Percentiles rank a stretch among this genome's conserved stretches.
These are phyloP conservation scores for Colletotrichum paranaense DNA, from an alignment of 2,329 filamentous ascomycete genomes.

Conservation along the genomic window DNA sequence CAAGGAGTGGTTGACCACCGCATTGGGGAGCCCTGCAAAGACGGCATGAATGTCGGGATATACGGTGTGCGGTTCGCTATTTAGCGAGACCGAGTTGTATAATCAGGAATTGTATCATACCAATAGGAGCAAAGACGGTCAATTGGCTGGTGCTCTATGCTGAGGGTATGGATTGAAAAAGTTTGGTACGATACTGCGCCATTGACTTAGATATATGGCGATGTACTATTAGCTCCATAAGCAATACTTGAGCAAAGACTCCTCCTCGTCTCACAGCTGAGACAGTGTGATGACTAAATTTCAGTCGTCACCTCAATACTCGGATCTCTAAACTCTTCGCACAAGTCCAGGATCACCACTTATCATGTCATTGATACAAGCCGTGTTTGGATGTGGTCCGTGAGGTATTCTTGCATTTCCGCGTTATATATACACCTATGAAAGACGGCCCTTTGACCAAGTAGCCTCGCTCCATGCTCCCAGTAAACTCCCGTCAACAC, in stretches of 20 bases:
- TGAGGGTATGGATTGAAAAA: background rate
- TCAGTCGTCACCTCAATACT: no score
- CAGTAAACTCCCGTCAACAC: conserved; percentile 22
- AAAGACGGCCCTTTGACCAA: conserved; percentile 30
- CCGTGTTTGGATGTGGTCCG: background rate
- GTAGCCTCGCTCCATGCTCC: conserved; percentile 31
- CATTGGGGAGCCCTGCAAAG: conserved; percentile 4
- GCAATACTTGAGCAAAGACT: background rate
- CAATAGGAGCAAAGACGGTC: background rate
- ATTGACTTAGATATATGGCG: background rate
- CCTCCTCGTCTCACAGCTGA: background rate
- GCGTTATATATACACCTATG: conserved; percentile 35
- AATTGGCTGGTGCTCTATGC: background rate
- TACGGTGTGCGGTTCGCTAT: background rate
- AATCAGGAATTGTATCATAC: conserved; percentile 23
- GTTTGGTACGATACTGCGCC: background rate
- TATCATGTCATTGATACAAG: background rate
- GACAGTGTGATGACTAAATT: background rate
- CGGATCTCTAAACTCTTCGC: background rate
- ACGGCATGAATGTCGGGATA: background rate
- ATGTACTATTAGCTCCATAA: conserved; percentile 2
- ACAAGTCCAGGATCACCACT: background rate
- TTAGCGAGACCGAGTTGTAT: conserved; percentile 1
- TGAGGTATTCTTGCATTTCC: conserved; percentile 36
- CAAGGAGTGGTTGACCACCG: conserved; percentile 15